Evolutionary conservation across 257 asterid genomes (phyloP).

Genomic region (Nicotiana undulata): DNA sequence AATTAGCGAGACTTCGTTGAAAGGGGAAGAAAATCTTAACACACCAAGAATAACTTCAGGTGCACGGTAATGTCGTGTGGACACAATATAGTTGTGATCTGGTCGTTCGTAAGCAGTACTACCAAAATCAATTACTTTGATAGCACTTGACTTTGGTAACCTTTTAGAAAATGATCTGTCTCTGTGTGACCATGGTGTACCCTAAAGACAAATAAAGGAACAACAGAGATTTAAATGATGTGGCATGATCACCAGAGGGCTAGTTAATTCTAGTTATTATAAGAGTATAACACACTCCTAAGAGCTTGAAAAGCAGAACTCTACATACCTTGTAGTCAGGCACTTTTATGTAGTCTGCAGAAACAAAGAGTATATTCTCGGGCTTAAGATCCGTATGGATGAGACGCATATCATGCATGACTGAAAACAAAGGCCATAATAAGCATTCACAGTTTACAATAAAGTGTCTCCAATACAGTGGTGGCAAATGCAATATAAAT

Average conservation of each 20-base stretch:
- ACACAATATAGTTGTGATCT: conserved; percentile 44
- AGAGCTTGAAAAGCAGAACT: conserved; percentile 2
- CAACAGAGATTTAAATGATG: conserved; percentile 3
- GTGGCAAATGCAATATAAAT: not conserved
- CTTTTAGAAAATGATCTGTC: conserved; percentile 33
- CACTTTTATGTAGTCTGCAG: conserved; percentile 38
- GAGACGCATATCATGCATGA: conserved; percentile 49
- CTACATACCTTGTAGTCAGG: conserved; percentile 37
- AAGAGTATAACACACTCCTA: not conserved
- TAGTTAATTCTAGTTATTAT: not conserved
- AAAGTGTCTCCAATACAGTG: not conserved
- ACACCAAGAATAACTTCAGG: conserved; percentile 36
- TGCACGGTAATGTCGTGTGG: conserved; percentile 49
- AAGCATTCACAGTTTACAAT: conserved; percentile 4
- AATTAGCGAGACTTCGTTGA: not conserved
- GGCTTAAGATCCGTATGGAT: conserved; percentile 55
- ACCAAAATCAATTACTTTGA: conserved; percentile 50
- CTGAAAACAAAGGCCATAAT: conserved; percentile 18
- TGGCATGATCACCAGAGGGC: not conserved
- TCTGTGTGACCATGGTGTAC: conserved; percentile 30
- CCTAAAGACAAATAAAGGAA: conserved; percentile 19
- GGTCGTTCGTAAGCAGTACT: conserved; percentile 43
- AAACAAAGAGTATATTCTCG: conserved; percentile 45
- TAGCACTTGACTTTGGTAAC: conserved; percentile 44
- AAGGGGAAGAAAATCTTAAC: not conserved